phyloP scores from a whole-genome alignment of 192 early-diverging fungal species.

The Irineochytrium annulatum region DNA sequence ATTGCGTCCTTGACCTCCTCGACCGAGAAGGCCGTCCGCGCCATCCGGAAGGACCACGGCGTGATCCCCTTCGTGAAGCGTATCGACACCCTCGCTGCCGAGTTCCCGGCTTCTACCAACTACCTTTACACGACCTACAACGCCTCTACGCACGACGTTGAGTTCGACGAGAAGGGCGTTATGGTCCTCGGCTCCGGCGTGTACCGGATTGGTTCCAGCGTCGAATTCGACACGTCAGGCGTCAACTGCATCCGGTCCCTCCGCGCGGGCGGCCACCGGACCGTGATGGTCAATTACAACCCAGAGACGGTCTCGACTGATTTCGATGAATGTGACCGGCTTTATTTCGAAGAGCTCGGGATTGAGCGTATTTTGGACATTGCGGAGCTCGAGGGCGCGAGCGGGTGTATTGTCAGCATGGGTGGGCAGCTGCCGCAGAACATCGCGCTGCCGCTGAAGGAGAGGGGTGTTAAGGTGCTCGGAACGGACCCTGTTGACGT shows the following conservation, averaged over 20 bases:
- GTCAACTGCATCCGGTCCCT: conserved; percentile 66
- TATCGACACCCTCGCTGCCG: conserved; percentile 93
- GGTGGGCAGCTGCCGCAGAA: conserved; percentile 97
- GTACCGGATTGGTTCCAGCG: conserved; percentile 93
- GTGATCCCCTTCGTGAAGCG: conserved; percentile 89
- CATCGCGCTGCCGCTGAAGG: conserved; percentile 82
- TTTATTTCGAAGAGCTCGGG: conserved; percentile 97
- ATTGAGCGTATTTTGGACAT: conserved; percentile 96
- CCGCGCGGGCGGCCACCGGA: conserved; percentile 71
- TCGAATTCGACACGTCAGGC: conserved; percentile 96
- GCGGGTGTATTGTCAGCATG: conserved; percentile 84
- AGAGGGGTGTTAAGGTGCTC: conserved; percentile 74
- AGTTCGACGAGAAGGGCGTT: conserved; percentile 81
- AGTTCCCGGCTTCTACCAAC: conserved; percentile 94
- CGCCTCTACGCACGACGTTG: conserved; percentile 77
- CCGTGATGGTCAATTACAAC: conserved; percentile 98
- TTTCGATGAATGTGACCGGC: conserved; percentile 94
- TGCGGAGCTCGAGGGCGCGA: conserved; percentile 79
- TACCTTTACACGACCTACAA: conserved; percentile 99
- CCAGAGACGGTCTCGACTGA: conserved; percentile 98
- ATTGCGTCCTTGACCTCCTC: conserved; percentile 58
- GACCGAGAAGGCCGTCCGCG: conserved; percentile 64
- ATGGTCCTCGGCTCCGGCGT: conserved; percentile 97
- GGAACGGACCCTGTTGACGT: conserved; percentile 89
- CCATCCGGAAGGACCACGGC: conserved; percentile 61